Base-by-base conservation (phyloP, 768 basidiomycete species). In the Tricholoma flavovirens region DNA sequence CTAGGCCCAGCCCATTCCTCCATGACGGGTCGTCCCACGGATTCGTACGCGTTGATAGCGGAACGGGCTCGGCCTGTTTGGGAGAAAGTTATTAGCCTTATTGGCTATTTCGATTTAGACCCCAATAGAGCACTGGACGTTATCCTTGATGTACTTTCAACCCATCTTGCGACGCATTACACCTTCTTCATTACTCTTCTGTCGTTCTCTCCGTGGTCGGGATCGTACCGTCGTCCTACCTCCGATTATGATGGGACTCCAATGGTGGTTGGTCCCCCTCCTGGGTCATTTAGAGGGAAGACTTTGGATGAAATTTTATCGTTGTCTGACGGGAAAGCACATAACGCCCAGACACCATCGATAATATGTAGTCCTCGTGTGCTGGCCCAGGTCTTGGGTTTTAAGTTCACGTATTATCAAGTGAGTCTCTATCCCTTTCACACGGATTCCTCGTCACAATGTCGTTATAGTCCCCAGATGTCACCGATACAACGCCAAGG, bases 21-120 rank as follows among this genome's bases (percentile, higher is more conserved):
- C 24, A 67, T 75, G 19, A 88, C 88, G 19, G 90, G 83, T 14
- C 75, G 77, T 35, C 86, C 90, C 7, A 70, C 75, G 0, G 91
- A 93, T 60, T 74, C 82, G 29, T 72, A 72, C 43, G 66, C 77
- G 29, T 73, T 74, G 24, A 84, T 87, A 54, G 78, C 84, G 62
- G 79, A 83, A 55, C 81, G 90, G 53, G 83, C 84, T 17, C 81
- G 76, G 40, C 78, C 80, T 38, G 84, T 85, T 43, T 94, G 87
- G 89, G 88, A 89, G 61, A 88, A 88, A 56, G 81, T 94, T 54
- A 86, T 93, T 62, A 88, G 88, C 56, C 83, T 95, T 53, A 90
- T 95, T 64, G 93, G 96, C 22, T 96, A 93, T 71, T 99, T 98
- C 66, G 95, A 98, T 69, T 79, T 99, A 35, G 93, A 97, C 68